phyloP scores from a whole-genome alignment of 139 green algal genomes.

The Zygnema circumcarinatum region DNA sequence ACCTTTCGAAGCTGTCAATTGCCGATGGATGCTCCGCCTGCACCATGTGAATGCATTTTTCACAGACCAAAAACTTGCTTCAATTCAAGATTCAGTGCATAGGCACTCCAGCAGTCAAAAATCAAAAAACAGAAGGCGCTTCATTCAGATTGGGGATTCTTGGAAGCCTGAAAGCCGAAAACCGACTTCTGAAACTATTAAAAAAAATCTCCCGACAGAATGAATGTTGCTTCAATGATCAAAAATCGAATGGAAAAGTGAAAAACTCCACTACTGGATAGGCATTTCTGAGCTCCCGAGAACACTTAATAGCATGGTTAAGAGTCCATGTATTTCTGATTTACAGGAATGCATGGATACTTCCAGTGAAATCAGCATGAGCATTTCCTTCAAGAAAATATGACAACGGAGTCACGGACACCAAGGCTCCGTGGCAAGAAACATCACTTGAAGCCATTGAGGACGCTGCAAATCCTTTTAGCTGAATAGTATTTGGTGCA shows the following conservation, averaged over 20 bases:
- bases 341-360: too few relatives aligned
- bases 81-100: background rate
- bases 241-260: background rate
- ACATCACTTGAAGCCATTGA: too few relatives aligned
- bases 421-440: too few relatives aligned
- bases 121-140: background rate
- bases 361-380: too few relatives aligned
- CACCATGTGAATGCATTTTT: background rate
- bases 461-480: too few relatives aligned
- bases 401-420: too few relatives aligned
- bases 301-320: background rate
- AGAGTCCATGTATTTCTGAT: background rate
- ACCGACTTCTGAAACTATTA: background rate
- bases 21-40: slow-evolving; percentile 52
- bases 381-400: too few relatives aligned
- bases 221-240: background rate
- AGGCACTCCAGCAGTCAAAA: background rate
- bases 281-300: background rate
- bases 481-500: too few relatives aligned
- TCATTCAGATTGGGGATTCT: background rate
- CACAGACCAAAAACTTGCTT: background rate
- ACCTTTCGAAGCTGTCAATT: slow-evolving; percentile 40
- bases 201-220: background rate
- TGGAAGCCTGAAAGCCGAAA: background rate
- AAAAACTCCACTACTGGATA: too few relatives aligned